Conservation (phyloP, 2,329 filamentous ascomycete genomes). For the Raffaelea deltoideospora region DNA sequence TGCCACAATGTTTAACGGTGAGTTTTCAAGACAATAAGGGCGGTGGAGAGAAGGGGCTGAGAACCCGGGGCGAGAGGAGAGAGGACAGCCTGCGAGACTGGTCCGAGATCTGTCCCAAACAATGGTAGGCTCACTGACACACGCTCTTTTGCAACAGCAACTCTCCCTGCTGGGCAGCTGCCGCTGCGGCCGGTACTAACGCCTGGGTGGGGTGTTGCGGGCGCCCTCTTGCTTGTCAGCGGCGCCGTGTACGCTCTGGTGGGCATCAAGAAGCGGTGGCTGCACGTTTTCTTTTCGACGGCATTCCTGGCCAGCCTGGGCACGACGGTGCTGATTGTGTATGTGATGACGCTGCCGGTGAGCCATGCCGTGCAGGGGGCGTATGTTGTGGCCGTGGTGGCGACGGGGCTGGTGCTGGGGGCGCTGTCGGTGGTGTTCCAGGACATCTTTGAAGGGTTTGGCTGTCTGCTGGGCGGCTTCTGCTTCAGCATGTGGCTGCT, state of each 20-base stretch:
- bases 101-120: no score
- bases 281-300: conserved; percentile 68
- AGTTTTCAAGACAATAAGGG: no score
- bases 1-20: no score
- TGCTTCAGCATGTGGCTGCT: conserved; percentile 84
- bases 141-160: no score
- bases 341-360: conserved; percentile 72
- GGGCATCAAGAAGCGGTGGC: conserved; percentile 67
- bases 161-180: conserved; percentile 37
- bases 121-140: no score
- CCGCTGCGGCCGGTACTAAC: conserved; percentile 64
- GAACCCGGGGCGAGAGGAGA: no score
- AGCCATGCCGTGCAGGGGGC: conserved; percentile 65
- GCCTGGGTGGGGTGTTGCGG: conserved; percentile 66
- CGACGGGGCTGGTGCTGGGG: conserved; percentile 62
- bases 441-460: conserved; percentile 68
- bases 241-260: conserved; percentile 60
- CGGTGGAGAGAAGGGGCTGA: no score
- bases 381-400: conserved; percentile 64
- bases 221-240: conserved; percentile 57
- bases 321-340: conserved; percentile 69
- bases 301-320: conserved; percentile 59
- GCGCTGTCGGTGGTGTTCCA: conserved; percentile 62
- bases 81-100: no score
- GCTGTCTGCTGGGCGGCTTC: conserved; percentile 76